A percentile compares a stretch with the other conserved stretches of the same genome.
Evolutionary conservation across 73 alveolate species (phyloP).

Genomic region (Paramecium sonneborni): DNA sequence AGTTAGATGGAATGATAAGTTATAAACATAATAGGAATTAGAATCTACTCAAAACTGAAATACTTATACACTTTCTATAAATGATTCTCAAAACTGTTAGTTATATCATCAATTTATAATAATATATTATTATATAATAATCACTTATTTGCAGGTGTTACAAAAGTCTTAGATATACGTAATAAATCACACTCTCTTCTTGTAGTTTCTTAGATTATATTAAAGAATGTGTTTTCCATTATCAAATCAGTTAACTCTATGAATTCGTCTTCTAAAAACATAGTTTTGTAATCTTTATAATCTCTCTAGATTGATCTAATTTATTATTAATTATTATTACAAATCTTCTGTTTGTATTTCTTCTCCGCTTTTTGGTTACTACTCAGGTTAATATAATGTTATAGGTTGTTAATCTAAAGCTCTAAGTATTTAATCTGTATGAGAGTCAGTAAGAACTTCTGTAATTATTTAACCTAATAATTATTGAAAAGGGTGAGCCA

Average conservation of each 20-base stretch:
- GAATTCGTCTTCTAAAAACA: conserved; percentile 79
- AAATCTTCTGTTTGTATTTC: background rate
- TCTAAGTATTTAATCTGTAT: conserved; percentile 69
- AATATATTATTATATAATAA: too few species aligned
- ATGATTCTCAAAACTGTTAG: too few species aligned
- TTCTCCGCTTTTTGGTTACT: background rate
- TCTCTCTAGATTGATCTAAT: background rate
- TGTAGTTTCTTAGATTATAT: conserved; percentile 93
- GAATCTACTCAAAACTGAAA: background rate
- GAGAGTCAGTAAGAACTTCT: conserved; percentile 76
- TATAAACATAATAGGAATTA: background rate
- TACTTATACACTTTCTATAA: too few species aligned
- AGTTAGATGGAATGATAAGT: conserved; percentile 30
- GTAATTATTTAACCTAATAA: conserved; percentile 65
- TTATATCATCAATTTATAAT: too few species aligned
- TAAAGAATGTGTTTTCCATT: conserved; percentile 96
- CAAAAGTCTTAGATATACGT: conserved; percentile 89
- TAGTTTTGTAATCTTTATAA: conserved; percentile 36
- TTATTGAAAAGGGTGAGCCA: conserved; percentile 62
- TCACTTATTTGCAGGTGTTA: conserved; percentile 60
- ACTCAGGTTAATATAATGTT: conserved; percentile 51
- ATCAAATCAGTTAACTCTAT: conserved; percentile 84
- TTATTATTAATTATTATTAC: background rate
- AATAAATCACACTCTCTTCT: conserved; percentile 96
- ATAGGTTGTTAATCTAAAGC: conserved; percentile 70